Base-by-base conservation (phyloP, 1,284 basidiomycete species). In the Vanrija humicola region DNA sequence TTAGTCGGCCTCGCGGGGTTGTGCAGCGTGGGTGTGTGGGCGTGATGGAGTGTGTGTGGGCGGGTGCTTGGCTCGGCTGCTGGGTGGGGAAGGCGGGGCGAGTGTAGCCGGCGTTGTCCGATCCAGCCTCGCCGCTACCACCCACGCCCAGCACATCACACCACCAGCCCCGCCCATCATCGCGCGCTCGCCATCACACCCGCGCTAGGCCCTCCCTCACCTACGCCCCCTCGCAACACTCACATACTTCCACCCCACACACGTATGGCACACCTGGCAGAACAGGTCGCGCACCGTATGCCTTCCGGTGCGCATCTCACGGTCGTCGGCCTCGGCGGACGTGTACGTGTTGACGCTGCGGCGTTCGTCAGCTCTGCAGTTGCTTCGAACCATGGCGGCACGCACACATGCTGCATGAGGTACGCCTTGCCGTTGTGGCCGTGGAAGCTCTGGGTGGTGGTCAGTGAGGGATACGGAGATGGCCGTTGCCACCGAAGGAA, bases 181-280 rank as follows among this genome's bases (percentile, higher is more conserved):
- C 34, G 34, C 34, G 14, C 34, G 10, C 12, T 5, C 12, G 34
- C 9, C 1, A 12, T 7, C 28, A 7, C 28, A 8, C 28, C 34
- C 6, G 4, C 12, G 7, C 34, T 5, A 12, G 6, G 9, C 12
- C 34, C 10, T 1, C 34, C 34, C 14, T 12, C 10, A 34, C 34
- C 34, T 10, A 23, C 34, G 8, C 29, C 29, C 6, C 29, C 5
- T 10, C 34, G 12, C 34, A 2, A 8, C 34, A 82, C 88, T 76
- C 73, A 94, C 94, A 75, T 98, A 98, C 89, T 96, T 96, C 95
- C 95, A 98, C 51, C 95, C 95, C 28, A 98, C 81, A 14, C 82
- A 84, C 34, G 83, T 83, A 54, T 84, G 82, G 76, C 95, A 98
- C 72, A 94, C 95, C 77, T 82, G 78, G 77, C 96, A 98, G 75